These are phyloP conservation scores for Mycena galericulata DNA, from an alignment of 768 basidiomycete species.

Conservation along the genomic window DNA sequence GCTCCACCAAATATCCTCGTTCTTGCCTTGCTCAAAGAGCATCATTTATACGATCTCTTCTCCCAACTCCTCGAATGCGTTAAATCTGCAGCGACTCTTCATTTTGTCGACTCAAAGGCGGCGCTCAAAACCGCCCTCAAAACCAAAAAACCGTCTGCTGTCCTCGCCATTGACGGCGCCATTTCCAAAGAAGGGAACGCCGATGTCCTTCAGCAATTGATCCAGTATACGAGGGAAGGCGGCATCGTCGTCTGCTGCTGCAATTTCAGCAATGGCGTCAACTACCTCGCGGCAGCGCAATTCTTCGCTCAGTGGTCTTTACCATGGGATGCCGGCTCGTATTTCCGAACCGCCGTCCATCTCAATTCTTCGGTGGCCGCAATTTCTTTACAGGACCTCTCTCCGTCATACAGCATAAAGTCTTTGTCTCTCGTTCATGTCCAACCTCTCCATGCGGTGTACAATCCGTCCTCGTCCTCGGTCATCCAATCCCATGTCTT, in stretches of 20 bases:
- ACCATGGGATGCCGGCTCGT: constrained; percentile 40
- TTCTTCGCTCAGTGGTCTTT: constrained; percentile 36
- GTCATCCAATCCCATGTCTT: constrained; percentile 40
- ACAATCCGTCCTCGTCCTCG: constrained; percentile 33
- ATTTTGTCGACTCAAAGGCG: background rate
- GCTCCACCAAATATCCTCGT: background rate
- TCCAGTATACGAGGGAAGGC: constrained; percentile 31
- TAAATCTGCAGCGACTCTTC: background rate
- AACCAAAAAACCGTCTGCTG: background rate
- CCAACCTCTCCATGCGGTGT: constrained; percentile 31
- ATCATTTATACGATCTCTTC: background rate
- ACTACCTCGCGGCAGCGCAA: background rate
- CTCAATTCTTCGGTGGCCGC: constrained; percentile 29
- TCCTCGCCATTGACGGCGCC: background rate
- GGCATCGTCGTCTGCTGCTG: constrained; percentile 39
- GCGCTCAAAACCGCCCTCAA: background rate
- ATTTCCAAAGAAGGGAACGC: background rate
- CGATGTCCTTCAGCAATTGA: constrained; percentile 4
- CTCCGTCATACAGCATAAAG: constrained; percentile 40
- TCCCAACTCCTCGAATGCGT: background rate
- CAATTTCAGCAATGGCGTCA: constrained; percentile 35
- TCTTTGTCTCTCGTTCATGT: constrained; percentile 36
- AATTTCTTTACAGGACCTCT: constrained; percentile 10
- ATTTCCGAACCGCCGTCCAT: constrained; percentile 39
- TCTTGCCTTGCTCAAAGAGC: background rate